Evolutionary conservation across 495 filamentous ascomycete genomes (phyloP).

Genomic region (Aspergillus avenaceus): DNA sequence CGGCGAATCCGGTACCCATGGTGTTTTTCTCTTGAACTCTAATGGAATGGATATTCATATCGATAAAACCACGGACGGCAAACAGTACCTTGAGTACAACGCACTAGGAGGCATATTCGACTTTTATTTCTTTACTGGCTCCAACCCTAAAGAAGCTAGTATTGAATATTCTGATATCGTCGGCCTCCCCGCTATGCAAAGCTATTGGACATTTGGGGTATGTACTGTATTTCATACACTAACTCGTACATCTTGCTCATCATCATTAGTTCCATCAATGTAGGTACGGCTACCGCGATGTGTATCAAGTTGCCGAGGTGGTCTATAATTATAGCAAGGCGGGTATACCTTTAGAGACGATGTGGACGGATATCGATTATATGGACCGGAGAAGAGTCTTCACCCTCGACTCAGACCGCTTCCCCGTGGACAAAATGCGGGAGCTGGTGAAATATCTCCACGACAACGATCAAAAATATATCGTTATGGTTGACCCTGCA

Average conservation of each 20-base stretch:
- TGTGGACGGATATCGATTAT: slow-evolving; percentile 89
- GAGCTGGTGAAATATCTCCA: slow-evolving; percentile 70
- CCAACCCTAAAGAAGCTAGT: slow-evolving; percentile 65
- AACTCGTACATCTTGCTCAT: no score
- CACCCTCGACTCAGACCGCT: slow-evolving; percentile 69
- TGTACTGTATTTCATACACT: slow-evolving; percentile 2
- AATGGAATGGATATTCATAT: slow-evolving; percentile 89
- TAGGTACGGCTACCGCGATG: slow-evolving; percentile 74
- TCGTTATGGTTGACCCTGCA: slow-evolving; percentile 87
- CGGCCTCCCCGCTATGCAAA: slow-evolving; percentile 70
- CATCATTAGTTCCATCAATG: slow-evolving; percentile 65
- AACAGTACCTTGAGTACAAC: slow-evolving; percentile 83
- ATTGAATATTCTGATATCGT: slow-evolving; percentile 70
- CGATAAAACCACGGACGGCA: slow-evolving; percentile 54
- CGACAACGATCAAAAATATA: slow-evolving; percentile 68
- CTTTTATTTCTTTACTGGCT: slow-evolving; percentile 79
- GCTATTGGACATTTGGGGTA: slow-evolving; percentile 77
- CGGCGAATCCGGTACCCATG: slow-evolving; percentile 62
- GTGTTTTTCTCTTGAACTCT: slow-evolving; percentile 77
- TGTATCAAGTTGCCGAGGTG: slow-evolving; percentile 73
- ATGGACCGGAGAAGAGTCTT: slow-evolving; percentile 69
- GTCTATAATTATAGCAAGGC: slow-evolving; percentile 76
- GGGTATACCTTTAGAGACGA: slow-evolving; percentile 76
- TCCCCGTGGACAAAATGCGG: slow-evolving; percentile 63
- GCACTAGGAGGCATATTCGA: slow-evolving; percentile 76